Conservation (phyloP, 2,329 filamentous ascomycete genomes). For the Arthroderma uncinatum region DNA sequence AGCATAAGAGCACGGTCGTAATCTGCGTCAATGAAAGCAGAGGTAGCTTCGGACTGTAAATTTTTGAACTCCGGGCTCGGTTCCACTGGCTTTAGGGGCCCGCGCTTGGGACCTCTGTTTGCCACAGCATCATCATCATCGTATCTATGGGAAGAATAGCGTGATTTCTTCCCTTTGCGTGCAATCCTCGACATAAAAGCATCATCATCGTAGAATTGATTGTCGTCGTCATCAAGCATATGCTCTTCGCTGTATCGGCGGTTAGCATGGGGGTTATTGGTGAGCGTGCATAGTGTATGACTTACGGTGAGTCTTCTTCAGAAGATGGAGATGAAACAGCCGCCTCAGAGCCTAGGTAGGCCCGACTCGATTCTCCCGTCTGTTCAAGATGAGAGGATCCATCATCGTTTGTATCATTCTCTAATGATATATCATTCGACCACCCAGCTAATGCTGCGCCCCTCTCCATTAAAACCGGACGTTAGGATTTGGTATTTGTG, state of each 20-base stretch:
- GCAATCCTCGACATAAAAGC: conserved; percentile 10
- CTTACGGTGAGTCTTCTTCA: conserved; percentile 11
- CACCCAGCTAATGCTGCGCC: not conserved
- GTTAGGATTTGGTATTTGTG: not conserved
- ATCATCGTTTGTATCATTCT: conserved; percentile 16
- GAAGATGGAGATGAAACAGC: not conserved
- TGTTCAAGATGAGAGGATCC: conserved; percentile 15
- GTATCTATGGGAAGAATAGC: conserved; percentile 17
- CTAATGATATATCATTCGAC: not conserved
- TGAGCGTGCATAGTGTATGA: not conserved
- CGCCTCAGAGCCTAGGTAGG: not conserved
- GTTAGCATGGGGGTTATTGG: not conserved
- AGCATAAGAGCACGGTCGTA: conserved; percentile 35
- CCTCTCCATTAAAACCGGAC: not conserved
- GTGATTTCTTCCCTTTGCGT: conserved; percentile 12
- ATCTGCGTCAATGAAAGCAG: conserved; percentile 39
- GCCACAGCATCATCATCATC: conserved; percentile 8
- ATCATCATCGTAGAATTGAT: conserved; percentile 12
- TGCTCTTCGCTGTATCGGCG: not conserved
- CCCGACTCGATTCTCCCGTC: not conserved
- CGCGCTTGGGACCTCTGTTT: conserved; percentile 32
- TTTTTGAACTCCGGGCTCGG: conserved; percentile 40
- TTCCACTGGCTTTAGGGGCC: conserved; percentile 37
- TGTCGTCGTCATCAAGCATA: conserved; percentile 6
- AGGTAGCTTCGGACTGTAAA: conserved; percentile 37